A percentile compares a stretch with the other conserved stretches of the same genome.
phyloP scores from a whole-genome alignment of 2,329 filamentous ascomycete genomes.

The Penicillium occitanis region DNA sequence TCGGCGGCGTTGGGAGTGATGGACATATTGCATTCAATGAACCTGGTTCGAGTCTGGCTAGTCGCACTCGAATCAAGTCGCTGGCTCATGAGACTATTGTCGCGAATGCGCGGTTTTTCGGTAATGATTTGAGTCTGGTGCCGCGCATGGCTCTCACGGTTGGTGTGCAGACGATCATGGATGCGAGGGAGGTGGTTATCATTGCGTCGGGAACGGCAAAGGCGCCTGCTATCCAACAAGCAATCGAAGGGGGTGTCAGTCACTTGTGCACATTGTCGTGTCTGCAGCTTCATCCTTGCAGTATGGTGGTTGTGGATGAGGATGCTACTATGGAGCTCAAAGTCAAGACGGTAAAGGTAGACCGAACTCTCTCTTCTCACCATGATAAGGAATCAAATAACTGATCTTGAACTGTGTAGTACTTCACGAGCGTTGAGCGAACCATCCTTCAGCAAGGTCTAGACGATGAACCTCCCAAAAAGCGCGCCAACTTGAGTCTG shows the following conservation, averaged over 20 bases:
- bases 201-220: slow-evolving; percentile 16
- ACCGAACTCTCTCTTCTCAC: background rate
- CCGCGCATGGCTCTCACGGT: slow-evolving; percentile 20
- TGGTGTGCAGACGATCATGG: slow-evolving; percentile 22
- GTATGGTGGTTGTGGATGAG: slow-evolving; percentile 20
- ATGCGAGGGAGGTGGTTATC: slow-evolving; percentile 17
- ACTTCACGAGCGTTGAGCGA: slow-evolving; percentile 19
- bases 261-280: slow-evolving; percentile 20
- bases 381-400: background rate
- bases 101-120: slow-evolving; percentile 75
- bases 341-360: slow-evolving; percentile 19
- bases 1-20: slow-evolving; percentile 74
- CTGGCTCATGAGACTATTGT: slow-evolving; percentile 75
- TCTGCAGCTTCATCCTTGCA: slow-evolving; percentile 20
- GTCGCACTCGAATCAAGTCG: slow-evolving; percentile 73
- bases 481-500: background rate
- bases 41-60: slow-evolving; percentile 70
- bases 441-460: background rate
- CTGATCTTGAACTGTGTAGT: slow-evolving; percentile 5
- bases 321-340: slow-evolving; percentile 20
- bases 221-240: slow-evolving; percentile 18
- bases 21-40: slow-evolving; percentile 85
- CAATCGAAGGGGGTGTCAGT: slow-evolving; percentile 17
- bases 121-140: slow-evolving; percentile 50
- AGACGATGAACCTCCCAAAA: background rate